phyloP scores from a whole-genome alignment of 345 rosid species.

The Streptanthus diversifolius region DNA sequence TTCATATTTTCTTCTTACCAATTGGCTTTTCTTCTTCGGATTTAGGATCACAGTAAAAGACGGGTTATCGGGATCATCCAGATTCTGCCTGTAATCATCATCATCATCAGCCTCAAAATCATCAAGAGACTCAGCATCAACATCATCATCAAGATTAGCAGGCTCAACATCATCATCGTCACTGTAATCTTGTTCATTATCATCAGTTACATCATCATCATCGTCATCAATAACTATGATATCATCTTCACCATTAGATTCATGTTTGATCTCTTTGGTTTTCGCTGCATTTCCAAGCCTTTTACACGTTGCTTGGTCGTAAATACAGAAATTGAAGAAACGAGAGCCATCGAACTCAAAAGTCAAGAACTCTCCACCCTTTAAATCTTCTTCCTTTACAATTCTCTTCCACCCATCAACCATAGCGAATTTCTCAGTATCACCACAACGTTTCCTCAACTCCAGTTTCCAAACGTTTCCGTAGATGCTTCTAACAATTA shows the following conservation, averaged over 20 bases:
- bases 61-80: constrained; percentile 7
- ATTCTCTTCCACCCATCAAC: constrained; percentile 22
- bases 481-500: constrained; percentile 5
- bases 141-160: neutral
- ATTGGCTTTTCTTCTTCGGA: constrained; percentile 22
- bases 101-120: neutral
- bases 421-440: neutral
- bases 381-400: neutral
- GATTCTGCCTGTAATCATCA: neutral
- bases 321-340: constrained; percentile 20
- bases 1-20: neutral
- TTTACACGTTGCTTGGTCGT: constrained; percentile 10
- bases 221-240: neutral
- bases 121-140: neutral
- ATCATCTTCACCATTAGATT: neutral
- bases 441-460: neutral
- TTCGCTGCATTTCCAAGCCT: neutral
- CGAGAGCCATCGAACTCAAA: constrained; percentile 19
- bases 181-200: neutral
- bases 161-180: neutral
- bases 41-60: constrained; percentile 1
- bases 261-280: neutral
- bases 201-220: too few species aligned
- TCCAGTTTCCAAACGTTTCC: constrained; percentile 13
- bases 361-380: constrained; percentile 14